Base-by-base conservation (phyloP, 345 rosid species). In the Hibiscus trionum region DNA sequence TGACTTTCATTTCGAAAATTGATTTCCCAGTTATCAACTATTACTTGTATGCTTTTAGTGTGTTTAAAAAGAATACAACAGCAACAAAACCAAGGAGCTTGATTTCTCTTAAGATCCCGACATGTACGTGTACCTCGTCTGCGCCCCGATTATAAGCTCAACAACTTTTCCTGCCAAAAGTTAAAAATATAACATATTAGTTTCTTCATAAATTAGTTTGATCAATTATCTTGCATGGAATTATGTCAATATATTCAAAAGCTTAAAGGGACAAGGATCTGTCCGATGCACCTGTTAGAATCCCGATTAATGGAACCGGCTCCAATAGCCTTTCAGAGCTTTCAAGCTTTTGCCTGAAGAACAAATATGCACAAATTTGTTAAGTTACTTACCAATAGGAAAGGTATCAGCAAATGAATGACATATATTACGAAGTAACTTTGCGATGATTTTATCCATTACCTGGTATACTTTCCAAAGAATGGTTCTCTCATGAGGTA, bases 401-500 rank as follows among this genome's bases (percentile, higher is more conserved):
- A 64, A 21, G 24, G 21, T 7, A 70, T 14, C 2, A 7, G 52
- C 56, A 15, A 57, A 19, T 14, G 16, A 69, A 53, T 8, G 14
- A 11, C 14, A 8, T 6, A 19, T 31, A 69, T 14, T 27, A 3
- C 35, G n/a, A 16, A 69, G 26, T 26, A 24, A 61, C 46, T 16
- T 61, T 0, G 24, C 1, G 4, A 57, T 39, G 27, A 29, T 88
- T 44, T 33, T 35, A 53, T 68, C 35, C 7, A 16, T 50, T 73
- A 88, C 99, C 91, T 91, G 56, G 96, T 96, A 75, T 93, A 89
- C 74, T 86, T 91, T 88, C 82, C 81, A 75, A 96, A 96, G 81
- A 89, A 96, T 72, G 99, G 99, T 83, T 96, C 99, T 80, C 97
- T 87, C 98, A 96, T 88, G 35, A 91, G 82, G 78, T 93, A 93